Conservation (phyloP, 139 green algal species). For the Nannochloris sp. region DNA sequence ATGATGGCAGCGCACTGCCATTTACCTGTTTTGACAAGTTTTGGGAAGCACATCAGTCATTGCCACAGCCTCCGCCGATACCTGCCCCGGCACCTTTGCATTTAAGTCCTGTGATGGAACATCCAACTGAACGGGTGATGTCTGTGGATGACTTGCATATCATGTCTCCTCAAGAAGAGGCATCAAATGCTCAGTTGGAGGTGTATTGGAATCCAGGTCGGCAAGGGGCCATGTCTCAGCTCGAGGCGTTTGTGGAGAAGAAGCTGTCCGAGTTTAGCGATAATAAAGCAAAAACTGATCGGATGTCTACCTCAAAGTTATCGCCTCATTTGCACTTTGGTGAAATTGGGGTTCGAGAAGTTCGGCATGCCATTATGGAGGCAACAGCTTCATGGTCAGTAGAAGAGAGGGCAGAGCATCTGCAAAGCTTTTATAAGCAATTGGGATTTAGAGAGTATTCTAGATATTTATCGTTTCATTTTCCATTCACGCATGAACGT, state of each 20-base stretch:
- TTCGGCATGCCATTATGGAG: conserved; percentile 48
- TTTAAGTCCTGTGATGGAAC: conserved; percentile 31
- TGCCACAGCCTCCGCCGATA: conserved; percentile 41
- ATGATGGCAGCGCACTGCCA: conserved; percentile 31
- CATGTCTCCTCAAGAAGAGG: conserved; percentile 60
- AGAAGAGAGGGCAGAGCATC: conserved; percentile 1
- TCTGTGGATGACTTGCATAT: conserved; percentile 54
- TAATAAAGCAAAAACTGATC: conserved; percentile 70
- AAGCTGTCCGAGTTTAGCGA: conserved; percentile 53
- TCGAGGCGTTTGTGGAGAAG: conserved; percentile 59
- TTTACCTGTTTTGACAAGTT: conserved; percentile 72
- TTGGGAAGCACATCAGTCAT: conserved; percentile 41
- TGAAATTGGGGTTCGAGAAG: conserved; percentile 61
- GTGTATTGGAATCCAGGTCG: conserved; percentile 71
- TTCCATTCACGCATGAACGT: conserved; percentile 89
- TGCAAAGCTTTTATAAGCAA: conserved; percentile 69
- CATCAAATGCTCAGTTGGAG: conserved; percentile 58
- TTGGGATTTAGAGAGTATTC: conserved; percentile 83
- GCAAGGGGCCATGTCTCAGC: conserved; percentile 35
- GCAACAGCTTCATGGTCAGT: background rate
- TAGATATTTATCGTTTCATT: conserved; percentile 90
- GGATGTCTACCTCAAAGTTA: conserved; percentile 65
- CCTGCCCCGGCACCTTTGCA: conserved; percentile 36
- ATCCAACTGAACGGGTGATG: background rate
- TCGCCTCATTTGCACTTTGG: conserved; percentile 90